Base-by-base conservation (phyloP, 1,139 yeast species). In the Pichia terricola region DNA sequence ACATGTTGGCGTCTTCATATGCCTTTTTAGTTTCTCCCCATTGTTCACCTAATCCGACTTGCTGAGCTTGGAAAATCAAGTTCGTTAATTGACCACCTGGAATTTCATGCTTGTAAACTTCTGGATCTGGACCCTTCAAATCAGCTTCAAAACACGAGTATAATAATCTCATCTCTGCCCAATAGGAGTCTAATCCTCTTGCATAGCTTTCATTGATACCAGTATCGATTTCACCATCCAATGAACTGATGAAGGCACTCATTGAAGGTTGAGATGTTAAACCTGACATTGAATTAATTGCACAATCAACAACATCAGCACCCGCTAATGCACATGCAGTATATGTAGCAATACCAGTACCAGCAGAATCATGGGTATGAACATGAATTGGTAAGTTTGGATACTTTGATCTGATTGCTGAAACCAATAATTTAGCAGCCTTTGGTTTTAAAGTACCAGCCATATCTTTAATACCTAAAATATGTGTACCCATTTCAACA, bases 81-180 rank as follows among this genome's bases (percentile, higher is more conserved):
- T 91, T 94, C 54, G 99, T 91, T 66, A 91, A 79, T 71, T 91
- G 99, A 54, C 98, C 98, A 71, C 99, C 99, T 43, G 99, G 99
- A 55, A 91, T 91, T 73, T 91, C 99, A 70, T 91, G 98, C 56
- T 81, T 81, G 67, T 91, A 91, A 45, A 91, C 98, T 68, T 91
- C 98, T 55, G 99, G 97, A 67, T 91, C 99, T 49, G 99, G 98
- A 45, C 98, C 98, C 75, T 91, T 94, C 66, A 91, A 77, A 61
- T 91, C 97, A 43, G 98, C 96, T 69, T 88, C 99, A 66, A 94
- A 91, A 67, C 96, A 88, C 41, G 96, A 84, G 73, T 91, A 91
- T 55, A 94, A 72, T 60, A 91, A 73, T 69, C 99, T 81, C 94
- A 94, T 89, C 71, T 91, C 97, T 37, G 94, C 95, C 99, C 99